Evolutionary conservation across 2,329 filamentous ascomycete species (phyloP).

Genomic region (Sporothrix brunneoviolacea): DNA sequence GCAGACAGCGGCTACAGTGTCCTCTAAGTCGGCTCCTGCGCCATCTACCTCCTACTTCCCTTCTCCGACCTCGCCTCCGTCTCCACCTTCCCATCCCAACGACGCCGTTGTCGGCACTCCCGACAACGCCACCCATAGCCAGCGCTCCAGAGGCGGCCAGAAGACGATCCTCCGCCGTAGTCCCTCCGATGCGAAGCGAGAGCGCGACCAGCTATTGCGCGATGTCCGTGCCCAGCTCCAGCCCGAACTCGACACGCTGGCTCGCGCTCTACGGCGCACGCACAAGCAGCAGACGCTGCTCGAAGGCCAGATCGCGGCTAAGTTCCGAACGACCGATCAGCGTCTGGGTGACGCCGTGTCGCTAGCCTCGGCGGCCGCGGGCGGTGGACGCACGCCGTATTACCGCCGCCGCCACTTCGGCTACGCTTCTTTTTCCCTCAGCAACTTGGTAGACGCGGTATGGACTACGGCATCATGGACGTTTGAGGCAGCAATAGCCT

Average conservation of each 20-base stretch:
- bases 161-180: slow-evolving; percentile 8
- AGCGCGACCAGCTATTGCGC: slow-evolving; percentile 32
- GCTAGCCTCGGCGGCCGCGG: slow-evolving; percentile 65
- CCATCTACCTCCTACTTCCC: slow-evolving; percentile 1
- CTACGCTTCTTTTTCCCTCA: slow-evolving; percentile 21
- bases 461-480: slow-evolving; percentile 18
- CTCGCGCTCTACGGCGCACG: slow-evolving; percentile 80
- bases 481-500: not conserved
- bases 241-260: slow-evolving; percentile 80
- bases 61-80: not conserved
- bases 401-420: slow-evolving; percentile 26
- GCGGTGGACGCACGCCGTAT: slow-evolving; percentile 37
- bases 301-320: slow-evolving; percentile 67
- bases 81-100: slow-evolving; percentile 1
- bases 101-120: slow-evolving; percentile 20
- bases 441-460: slow-evolving; percentile 26
- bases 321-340: slow-evolving; percentile 64
- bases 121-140: not conserved
- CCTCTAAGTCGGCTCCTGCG: not conserved
- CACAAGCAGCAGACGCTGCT: slow-evolving; percentile 80
- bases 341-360: slow-evolving; percentile 71
- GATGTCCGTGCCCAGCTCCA: slow-evolving; percentile 63
- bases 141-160: not conserved
- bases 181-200: slow-evolving; percentile 21
- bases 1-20: slow-evolving; percentile 18